phyloP scores from a whole-genome alignment of 2,329 filamentous ascomycete genomes.

The Neoarthrinium moseri region DNA sequence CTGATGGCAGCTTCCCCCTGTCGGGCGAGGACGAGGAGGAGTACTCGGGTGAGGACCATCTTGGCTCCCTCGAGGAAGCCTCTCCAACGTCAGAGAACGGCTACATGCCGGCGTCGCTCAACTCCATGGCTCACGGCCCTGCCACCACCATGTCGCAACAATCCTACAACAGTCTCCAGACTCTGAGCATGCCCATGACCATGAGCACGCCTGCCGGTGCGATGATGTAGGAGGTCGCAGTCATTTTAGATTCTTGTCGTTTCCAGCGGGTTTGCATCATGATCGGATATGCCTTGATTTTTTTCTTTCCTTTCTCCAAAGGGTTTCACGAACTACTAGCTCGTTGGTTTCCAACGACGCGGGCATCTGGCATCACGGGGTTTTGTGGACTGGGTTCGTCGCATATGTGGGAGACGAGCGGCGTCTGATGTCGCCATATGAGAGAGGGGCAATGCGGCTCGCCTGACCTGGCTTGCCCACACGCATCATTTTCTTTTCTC shows the following conservation, averaged over 20 bases:
- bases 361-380: background rate
- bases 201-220: constrained; percentile 53
- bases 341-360: background rate
- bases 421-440: constrained; percentile 11
- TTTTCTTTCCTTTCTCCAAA: constrained; percentile 7
- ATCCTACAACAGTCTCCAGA: constrained; percentile 57
- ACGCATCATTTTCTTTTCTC: background rate
- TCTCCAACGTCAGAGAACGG: constrained; percentile 70
- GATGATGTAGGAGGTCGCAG: constrained; percentile 28
- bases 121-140: constrained; percentile 36
- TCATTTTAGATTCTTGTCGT: constrained; percentile 14
- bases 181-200: constrained; percentile 63
- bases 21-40: constrained; percentile 87
- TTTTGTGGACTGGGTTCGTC: constrained; percentile 11
- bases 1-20: constrained; percentile 56
- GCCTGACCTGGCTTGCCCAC: background rate
- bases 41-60: constrained; percentile 77
- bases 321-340: constrained; percentile 14
- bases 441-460: constrained; percentile 1
- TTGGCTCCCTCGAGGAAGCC: constrained; percentile 76
- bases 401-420: background rate
- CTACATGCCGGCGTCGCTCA: constrained; percentile 55
- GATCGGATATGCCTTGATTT: constrained; percentile 19
- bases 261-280: constrained; percentile 18
- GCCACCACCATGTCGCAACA: constrained; percentile 33